Percentiles rank a stretch among this genome's conserved stretches.
These are phyloP conservation scores for Diaporthe nobilis DNA, from an alignment of 2,329 filamentous ascomycete species.

Conservation along the genomic window DNA sequence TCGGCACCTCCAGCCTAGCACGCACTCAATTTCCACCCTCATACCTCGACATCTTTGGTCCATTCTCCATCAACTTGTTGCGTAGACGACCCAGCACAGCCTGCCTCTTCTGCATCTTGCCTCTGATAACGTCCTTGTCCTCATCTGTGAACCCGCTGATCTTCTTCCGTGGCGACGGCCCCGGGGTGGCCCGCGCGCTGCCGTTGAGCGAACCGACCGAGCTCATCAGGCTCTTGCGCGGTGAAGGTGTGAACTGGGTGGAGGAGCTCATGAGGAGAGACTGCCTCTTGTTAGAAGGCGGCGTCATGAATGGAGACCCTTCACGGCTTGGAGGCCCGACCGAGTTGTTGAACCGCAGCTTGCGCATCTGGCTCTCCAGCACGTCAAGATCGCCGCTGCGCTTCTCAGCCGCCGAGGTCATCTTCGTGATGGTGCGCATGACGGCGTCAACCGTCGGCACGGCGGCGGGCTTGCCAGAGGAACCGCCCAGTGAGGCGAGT, in stretches of 20 bases:
- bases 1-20: neutral
- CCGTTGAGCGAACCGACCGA: conserved; percentile 56
- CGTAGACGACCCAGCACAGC: conserved; percentile 67
- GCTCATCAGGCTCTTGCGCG: conserved; percentile 57
- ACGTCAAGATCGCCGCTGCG: conserved; percentile 92
- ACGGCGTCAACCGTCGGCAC: conserved; percentile 93
- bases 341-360: conserved; percentile 46
- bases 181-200: conserved; percentile 46
- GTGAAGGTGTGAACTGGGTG: conserved; percentile 46
- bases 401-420: conserved; percentile 93
- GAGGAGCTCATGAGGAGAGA: conserved; percentile 52
- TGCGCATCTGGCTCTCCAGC: conserved; percentile 88
- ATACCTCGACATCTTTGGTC: conserved; percentile 62
- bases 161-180: conserved; percentile 71
- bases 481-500: conserved; percentile 72
- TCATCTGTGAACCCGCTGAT: conserved; percentile 71
- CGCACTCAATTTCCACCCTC: conserved; percentile 42
- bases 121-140: conserved; percentile 71
- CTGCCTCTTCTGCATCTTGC: conserved; percentile 66
- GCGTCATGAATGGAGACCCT: conserved; percentile 58
- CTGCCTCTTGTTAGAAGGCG: conserved; percentile 52
- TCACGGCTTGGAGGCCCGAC: conserved; percentile 53
- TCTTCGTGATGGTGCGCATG: conserved; percentile 89
- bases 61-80: conserved; percentile 63
- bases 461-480: conserved; percentile 62